These are phyloP conservation scores for Xylariaceae sp. DNA, from an alignment of 2,329 filamentous ascomycete species.

Conservation along the genomic window DNA sequence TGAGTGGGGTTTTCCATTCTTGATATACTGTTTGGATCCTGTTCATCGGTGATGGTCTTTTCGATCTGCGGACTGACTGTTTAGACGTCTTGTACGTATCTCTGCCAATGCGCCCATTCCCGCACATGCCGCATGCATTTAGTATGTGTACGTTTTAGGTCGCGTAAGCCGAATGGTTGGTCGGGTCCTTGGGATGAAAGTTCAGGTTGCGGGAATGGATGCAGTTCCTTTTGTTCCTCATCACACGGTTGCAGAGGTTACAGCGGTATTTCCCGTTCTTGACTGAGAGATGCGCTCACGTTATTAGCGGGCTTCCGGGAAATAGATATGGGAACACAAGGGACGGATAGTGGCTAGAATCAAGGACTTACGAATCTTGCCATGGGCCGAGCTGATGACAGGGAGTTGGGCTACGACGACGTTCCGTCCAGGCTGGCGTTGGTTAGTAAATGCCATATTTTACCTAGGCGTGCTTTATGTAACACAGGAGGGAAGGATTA, in stretches of 20 bases:
- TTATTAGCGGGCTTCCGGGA: not conserved
- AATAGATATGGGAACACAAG: not conserved
- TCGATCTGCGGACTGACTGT: not conserved
- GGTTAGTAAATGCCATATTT: not conserved
- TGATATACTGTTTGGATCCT: not conserved
- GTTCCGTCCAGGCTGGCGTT: not conserved
- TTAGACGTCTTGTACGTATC: not conserved
- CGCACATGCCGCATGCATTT: not conserved
- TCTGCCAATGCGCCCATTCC: not conserved
- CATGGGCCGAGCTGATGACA: not conserved
- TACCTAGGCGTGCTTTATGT: not conserved
- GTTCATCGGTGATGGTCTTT: not conserved
- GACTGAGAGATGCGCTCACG: not conserved
- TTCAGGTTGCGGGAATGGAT: conserved; percentile 4
- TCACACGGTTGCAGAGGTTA: conserved; percentile 1
- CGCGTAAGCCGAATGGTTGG: not conserved
- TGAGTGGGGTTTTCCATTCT: not conserved
- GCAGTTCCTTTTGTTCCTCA: not conserved
- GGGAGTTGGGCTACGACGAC: not conserved
- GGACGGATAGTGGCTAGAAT: not conserved
- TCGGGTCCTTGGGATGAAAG: conserved; percentile 1
- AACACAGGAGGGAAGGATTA: not conserved
- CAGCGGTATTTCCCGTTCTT: conserved; percentile 8
- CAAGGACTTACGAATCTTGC: conserved; percentile 3
- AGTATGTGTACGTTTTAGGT: not conserved